phyloP scores from a whole-genome alignment of 768 basidiomycete genomes.

The Leccinum pellstonianum region DNA sequence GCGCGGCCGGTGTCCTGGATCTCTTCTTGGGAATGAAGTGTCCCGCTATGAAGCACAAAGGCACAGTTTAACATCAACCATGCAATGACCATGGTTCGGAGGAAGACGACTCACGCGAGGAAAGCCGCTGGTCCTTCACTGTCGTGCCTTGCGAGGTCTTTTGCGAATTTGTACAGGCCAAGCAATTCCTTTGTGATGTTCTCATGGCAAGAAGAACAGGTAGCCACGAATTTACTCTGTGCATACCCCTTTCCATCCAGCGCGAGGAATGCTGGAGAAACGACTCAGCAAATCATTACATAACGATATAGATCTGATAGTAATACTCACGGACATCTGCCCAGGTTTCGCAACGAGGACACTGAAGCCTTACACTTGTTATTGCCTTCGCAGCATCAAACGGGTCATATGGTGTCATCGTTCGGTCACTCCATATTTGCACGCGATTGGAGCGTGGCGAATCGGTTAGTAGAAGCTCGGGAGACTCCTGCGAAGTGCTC shows the following conservation, averaged over 20 bases:
- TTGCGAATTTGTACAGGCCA: constrained; percentile 39
- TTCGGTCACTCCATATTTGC: too few species aligned
- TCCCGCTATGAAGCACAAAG: too few species aligned
- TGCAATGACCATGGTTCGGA: too few species aligned
- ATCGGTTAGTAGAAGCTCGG: too few species aligned
- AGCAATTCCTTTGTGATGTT: constrained; percentile 40
- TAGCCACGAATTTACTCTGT: constrained; percentile 38
- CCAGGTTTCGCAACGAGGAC: not conserved
- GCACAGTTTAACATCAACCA: too few species aligned
- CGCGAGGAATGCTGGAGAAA: constrained; percentile 37
- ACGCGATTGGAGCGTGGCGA: too few species aligned
- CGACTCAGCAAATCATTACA: not conserved
- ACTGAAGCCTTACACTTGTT: too few species aligned
- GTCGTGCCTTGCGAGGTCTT: constrained; percentile 29
- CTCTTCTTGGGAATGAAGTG: constrained; percentile 22
- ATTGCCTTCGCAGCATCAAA: too few species aligned
- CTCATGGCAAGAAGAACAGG: constrained; percentile 37
- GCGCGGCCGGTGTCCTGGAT: constrained; percentile 22
- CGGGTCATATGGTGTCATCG: too few species aligned
- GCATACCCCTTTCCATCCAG: constrained; percentile 44
- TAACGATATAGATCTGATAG: not conserved
- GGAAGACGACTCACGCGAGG: too few species aligned
- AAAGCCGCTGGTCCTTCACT: not conserved
- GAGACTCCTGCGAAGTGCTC: too few species aligned
- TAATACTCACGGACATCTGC: not conserved